phyloP scores from a whole-genome alignment of 2,329 filamentous ascomycete species.

The Conoideocrella luteorostrata region DNA sequence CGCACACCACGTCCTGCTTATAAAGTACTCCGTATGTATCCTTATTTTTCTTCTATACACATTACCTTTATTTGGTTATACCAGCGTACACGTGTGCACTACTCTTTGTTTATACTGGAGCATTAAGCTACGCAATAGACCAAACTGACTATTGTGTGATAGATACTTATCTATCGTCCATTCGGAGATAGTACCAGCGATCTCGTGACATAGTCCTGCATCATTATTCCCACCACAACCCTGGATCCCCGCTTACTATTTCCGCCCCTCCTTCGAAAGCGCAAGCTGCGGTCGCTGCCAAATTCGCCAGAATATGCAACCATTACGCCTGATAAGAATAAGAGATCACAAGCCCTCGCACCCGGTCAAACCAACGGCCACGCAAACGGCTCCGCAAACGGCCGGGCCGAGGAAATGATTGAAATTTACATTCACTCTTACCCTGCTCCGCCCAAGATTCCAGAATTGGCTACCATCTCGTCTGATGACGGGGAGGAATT shows the following conservation, averaged over 20 bases:
- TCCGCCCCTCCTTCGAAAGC: slow-evolving; percentile 4
- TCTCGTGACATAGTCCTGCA: neutral
- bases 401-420: slow-evolving; percentile 14
- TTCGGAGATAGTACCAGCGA: no score
- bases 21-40: no score
- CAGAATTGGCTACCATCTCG: slow-evolving; percentile 2
- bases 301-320: slow-evolving; percentile 8
- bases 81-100: no score
- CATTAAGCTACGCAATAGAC: no score
- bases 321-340: slow-evolving; percentile 4
- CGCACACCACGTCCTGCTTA: no score
- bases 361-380: slow-evolving; percentile 2
- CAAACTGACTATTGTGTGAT: no score
- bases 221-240: neutral
- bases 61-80: no score
- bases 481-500: slow-evolving; percentile 2
- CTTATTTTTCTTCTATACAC: no score
- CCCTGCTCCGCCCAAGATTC: slow-evolving; percentile 9
- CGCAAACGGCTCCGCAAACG: neutral
- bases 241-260: slow-evolving; percentile 4
- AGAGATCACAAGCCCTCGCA: slow-evolving; percentile 7
- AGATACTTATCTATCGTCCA: no score
- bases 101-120: no score
- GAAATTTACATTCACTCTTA: slow-evolving; percentile 14
- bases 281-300: slow-evolving; percentile 4